Conservation (phyloP, 2,329 filamentous ascomycete genomes). For the Penicillium sclerotiorum region DNA sequence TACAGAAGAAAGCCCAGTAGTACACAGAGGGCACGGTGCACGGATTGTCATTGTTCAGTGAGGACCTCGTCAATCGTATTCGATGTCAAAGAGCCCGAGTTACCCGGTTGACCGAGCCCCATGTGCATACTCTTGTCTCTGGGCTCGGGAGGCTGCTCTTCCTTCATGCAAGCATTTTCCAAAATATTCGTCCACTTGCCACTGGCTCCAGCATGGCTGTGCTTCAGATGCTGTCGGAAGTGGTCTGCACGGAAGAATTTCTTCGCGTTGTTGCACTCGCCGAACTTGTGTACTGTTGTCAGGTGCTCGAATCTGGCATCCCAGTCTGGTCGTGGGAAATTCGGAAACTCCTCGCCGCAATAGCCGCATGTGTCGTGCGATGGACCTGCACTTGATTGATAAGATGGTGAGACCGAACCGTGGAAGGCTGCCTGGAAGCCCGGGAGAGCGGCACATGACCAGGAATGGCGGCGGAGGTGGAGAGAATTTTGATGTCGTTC, state of each 20-base stretch:
- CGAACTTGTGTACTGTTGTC: constrained; percentile 90
- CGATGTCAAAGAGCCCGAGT: constrained; percentile 22
- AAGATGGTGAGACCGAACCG: constrained; percentile 61
- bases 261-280: constrained; percentile 97
- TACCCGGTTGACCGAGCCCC: constrained; percentile 8
- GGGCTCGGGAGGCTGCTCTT: constrained; percentile 58
- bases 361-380: constrained; percentile 81
- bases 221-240: constrained; percentile 96
- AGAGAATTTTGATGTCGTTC: constrained; percentile 95
- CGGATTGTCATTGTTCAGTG: constrained; percentile 31
- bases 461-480: constrained; percentile 88
- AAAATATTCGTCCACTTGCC: constrained; percentile 99
- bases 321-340: constrained; percentile 76
- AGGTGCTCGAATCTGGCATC: constrained; percentile 83
- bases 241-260: constrained; percentile 98
- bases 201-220: constrained; percentile 92
- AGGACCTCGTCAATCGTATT: constrained; percentile 36
- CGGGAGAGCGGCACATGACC: constrained; percentile 87
- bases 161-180: constrained; percentile 95
- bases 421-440: constrained; percentile 84
- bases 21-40: background rate
- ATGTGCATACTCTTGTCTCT: constrained; percentile 12
- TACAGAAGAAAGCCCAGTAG: background rate
- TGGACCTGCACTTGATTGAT: constrained; percentile 38
- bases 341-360: constrained; percentile 90